These are phyloP conservation scores for Bidens hawaiensis DNA, from an alignment of 140 eudicot genomes.

Conservation along the genomic window DNA sequence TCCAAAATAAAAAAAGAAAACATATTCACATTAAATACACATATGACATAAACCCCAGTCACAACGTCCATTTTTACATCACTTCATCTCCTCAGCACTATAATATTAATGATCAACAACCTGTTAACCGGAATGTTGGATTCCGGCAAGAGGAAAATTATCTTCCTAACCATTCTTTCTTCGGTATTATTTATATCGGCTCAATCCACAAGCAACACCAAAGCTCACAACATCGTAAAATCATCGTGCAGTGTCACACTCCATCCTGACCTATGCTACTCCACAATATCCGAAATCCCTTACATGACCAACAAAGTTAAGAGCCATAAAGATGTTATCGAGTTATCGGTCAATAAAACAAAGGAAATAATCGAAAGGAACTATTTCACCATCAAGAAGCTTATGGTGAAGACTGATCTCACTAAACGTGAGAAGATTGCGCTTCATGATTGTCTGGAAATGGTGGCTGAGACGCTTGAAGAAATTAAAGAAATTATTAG, in stretches of 20 bases:
- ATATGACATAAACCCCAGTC: not conserved
- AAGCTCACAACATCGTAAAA: conserved; percentile 45
- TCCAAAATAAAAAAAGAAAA: no score
- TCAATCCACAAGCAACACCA: not conserved
- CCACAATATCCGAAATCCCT: conserved; percentile 38
- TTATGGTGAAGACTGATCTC: conserved; percentile 17
- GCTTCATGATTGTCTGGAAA: conserved; percentile 64
- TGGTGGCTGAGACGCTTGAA: conserved; percentile 59
- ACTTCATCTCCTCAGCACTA: not conserved
- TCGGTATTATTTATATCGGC: conserved; percentile 31
- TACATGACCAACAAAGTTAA: conserved; percentile 29
- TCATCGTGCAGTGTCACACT: conserved; percentile 62
- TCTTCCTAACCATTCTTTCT: conserved; percentile 24
- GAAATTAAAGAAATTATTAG: conserved; percentile 36
- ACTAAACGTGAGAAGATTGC: conserved; percentile 64
- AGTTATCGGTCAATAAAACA: conserved; percentile 48
- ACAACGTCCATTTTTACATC: not conserved
- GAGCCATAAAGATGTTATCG: conserved; percentile 50
- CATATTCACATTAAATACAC: not conserved
- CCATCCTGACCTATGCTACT: conserved; percentile 73
- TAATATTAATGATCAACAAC: conserved; percentile 4
- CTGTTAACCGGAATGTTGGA: conserved; percentile 24
- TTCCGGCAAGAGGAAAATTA: conserved; percentile 22
- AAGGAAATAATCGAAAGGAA: conserved; percentile 34
- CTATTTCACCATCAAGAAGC: conserved; percentile 42